Base-by-base conservation (phyloP, 148 eudicot genomes). In the Dianthus caryophyllus region DNA sequence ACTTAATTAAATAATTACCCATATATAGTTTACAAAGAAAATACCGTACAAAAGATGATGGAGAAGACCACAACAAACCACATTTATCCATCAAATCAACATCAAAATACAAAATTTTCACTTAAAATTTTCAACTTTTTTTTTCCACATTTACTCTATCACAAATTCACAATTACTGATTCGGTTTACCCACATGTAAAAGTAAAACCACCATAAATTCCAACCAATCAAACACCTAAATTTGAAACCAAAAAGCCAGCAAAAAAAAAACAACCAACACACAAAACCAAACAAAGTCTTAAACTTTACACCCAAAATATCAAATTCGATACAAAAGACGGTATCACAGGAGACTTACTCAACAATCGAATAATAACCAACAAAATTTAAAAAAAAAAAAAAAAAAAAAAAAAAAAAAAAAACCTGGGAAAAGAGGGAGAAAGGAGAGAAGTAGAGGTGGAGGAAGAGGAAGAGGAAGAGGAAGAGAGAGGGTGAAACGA, bases 361-460 rank as follows among this genome's bases (percentile, higher is more conserved):
- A n/a, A n/a, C n/a, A n/a, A n/a, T n/a, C n/a, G n/a, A n/a, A n/a
- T n/a, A n/a, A n/a, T n/a, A n/a, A n/a, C n/a, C n/a, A n/a, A n/a
- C n/a, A n/a, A n/a, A n/a, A n/a, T n/a, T n/a, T n/a, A n/a, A n/a
- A n/a, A n/a, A n/a, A n/a, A n/a, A n/a, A n/a, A n/a, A n/a, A 21
- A 22, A n/a, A 31, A 58, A 47, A 33, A 49, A 33, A 26, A 24
- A 48, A 18, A 41, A 27, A n/a, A 5, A 39, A 54, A 53, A 27
- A 66, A 80, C 87, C 84, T 85, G 72, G 80, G 64, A 10, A 65
- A 48, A 56, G 70, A 39, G 31, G 66, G 65, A 41, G 56, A 65
- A 55, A 20, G 43, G 59, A 47, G 72, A 65, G 18, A 62, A 51
- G 38, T 61, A 71, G 11, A 1, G 26, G 74, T 68, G 26, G 63